Evolutionary conservation across 1,139 yeast species (phyloP).

Genomic region (Geotrichum australiense): DNA sequence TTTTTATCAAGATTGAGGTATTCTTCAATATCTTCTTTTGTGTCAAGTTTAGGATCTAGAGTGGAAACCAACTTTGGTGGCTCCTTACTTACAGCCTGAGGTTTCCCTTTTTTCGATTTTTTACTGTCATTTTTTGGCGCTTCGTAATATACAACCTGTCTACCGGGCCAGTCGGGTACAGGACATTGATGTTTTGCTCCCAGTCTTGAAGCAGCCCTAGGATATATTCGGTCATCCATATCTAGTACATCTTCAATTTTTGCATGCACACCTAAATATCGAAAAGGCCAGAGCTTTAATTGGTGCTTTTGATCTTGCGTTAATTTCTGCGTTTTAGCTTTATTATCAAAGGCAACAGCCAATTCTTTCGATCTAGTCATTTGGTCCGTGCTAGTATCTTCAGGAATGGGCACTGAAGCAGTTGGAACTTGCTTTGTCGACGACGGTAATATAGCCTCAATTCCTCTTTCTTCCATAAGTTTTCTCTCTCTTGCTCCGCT

Average conservation of each 20-base stretch:
- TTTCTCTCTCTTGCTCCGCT: slow-evolving; percentile 33
- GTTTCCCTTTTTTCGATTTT: slow-evolving; percentile 20
- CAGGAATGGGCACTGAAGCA: slow-evolving; percentile 13
- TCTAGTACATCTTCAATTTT: slow-evolving; percentile 74
- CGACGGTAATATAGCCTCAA: slow-evolving; percentile 10
- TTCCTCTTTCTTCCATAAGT: slow-evolving; percentile 26
- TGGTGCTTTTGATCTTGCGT: slow-evolving; percentile 34
- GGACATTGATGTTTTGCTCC: slow-evolving; percentile 72
- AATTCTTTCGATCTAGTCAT: slow-evolving; percentile 57
- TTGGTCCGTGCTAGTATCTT: slow-evolving; percentile 7
- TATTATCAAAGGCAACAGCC: slow-evolving; percentile 40
- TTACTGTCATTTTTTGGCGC: slow-evolving; percentile 25
- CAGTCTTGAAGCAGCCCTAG: slow-evolving; percentile 70
- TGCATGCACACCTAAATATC: slow-evolving; percentile 75
- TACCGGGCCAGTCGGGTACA: slow-evolving; percentile 61
- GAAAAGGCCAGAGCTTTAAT: slow-evolving; percentile 54
- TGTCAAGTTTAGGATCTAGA: not conserved
- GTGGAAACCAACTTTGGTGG: slow-evolving; percentile 2
- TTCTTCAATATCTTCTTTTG: slow-evolving; percentile 33
- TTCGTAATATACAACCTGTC: slow-evolving; percentile 65
- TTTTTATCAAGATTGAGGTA: slow-evolving; percentile 39
- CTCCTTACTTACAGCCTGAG: slow-evolving; percentile 1
- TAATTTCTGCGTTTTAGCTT: slow-evolving; percentile 23
- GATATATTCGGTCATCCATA: slow-evolving; percentile 72
- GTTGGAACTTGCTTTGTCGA: slow-evolving; percentile 11